Conservation (phyloP, 202 grass and related monocot genomes). For the Bolboschoenoplectus hybrid region DNA sequence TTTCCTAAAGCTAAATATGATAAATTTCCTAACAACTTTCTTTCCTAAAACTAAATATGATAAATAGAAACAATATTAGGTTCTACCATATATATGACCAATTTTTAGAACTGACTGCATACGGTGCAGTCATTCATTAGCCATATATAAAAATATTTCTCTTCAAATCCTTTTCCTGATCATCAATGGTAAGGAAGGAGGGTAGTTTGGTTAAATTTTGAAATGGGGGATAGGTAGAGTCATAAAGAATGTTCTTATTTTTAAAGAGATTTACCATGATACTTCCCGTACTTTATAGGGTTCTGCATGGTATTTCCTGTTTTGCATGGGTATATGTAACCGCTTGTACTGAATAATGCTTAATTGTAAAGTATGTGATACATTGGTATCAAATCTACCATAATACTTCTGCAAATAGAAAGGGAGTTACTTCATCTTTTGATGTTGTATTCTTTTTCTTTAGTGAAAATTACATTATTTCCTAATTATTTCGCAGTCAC, state of each 20-base stretch:
- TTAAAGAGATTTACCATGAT: not conserved
- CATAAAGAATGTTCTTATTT: not conserved
- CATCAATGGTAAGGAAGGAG: not conserved
- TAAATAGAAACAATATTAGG: conserved; percentile 1
- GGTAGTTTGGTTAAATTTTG: not conserved
- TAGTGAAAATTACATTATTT: conserved; percentile 28
- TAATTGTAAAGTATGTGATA: not conserved
- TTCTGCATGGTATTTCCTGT: conserved; percentile 9
- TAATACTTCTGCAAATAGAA: not conserved
- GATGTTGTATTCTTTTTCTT: not conserved
- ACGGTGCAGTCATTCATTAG: not conserved
- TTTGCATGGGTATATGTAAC: not conserved
- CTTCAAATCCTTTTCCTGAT: not conserved
- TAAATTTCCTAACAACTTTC: not conserved
- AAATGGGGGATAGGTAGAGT: not conserved
- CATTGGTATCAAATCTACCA: not conserved
- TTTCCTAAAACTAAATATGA: not conserved
- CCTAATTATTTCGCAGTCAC: conserved; percentile 54
- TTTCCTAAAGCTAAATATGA: not conserved
- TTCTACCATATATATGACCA: conserved; percentile 3
- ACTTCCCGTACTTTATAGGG: not conserved
- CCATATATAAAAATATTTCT: not conserved
- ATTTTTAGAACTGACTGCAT: not conserved
- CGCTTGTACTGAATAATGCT: not conserved
- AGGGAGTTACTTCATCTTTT: not conserved